Conservation (phyloP, 305 asterid genomes). For the Solanum hybrid region DNA sequence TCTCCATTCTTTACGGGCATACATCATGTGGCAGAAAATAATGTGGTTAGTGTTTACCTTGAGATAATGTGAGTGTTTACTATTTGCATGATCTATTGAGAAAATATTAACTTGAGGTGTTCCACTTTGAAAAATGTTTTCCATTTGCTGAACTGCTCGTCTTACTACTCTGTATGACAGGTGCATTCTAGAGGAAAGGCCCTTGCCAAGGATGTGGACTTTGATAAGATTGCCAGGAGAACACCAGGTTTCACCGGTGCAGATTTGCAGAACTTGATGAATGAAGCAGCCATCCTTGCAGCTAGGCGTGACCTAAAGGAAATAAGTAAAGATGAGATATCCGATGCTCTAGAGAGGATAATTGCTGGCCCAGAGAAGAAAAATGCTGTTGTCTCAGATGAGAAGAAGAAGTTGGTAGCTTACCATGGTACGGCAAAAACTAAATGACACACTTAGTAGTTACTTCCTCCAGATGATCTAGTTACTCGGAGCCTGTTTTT, state of each 20-base stretch:
- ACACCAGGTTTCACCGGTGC: slow-evolving; percentile 99
- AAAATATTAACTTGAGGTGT: background rate
- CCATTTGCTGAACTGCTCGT: background rate
- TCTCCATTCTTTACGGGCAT: background rate
- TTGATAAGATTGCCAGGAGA: slow-evolving; percentile 79
- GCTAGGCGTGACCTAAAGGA: slow-evolving; percentile 89
- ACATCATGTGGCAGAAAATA: background rate
- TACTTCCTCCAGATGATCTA: background rate
- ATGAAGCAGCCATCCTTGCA: slow-evolving; percentile 95
- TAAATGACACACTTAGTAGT: background rate
- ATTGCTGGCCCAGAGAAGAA: slow-evolving; percentile 98
- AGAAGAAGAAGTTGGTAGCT: slow-evolving; percentile 80
- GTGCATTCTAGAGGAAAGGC: slow-evolving; percentile 95
- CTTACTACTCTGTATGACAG: slow-evolving; percentile 19
- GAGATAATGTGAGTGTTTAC: background rate
- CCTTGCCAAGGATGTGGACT: slow-evolving; percentile 90
- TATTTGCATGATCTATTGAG: background rate
- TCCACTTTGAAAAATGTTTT: background rate
- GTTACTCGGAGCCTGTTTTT: background rate
- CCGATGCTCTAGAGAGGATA: slow-evolving; percentile 89
- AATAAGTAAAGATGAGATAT: slow-evolving; percentile 90
- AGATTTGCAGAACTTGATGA: slow-evolving; percentile 92
- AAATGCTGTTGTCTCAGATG: slow-evolving; percentile 92
- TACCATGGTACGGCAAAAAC: slow-evolving; percentile 51
- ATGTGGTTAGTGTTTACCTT: background rate